A percentile compares a stretch with the other conserved stretches of the same genome.
Evolutionary conservation across 2,329 filamentous ascomycete species (phyloP).

Genomic region (Cordyceps fumosorosea): DNA sequence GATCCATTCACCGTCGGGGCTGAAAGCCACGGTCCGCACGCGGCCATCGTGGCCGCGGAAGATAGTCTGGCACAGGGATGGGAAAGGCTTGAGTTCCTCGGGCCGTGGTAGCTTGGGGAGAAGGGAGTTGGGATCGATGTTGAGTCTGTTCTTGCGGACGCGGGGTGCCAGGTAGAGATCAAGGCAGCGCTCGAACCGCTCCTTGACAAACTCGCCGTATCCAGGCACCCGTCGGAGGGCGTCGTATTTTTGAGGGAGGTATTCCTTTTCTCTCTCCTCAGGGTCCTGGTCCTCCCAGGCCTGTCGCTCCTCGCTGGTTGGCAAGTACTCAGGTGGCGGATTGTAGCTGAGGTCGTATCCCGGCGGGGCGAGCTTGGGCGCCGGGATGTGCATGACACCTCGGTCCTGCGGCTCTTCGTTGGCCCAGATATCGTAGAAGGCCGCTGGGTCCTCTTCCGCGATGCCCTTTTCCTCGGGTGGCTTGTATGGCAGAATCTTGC

Average conservation of each 20-base stretch:
- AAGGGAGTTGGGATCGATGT: constrained; percentile 90
- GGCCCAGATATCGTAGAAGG: constrained; percentile 88
- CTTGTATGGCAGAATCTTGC: constrained; percentile 86
- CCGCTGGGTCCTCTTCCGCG: constrained; percentile 65
- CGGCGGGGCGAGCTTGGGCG: constrained; percentile 86
- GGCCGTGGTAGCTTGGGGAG: constrained; percentile 89
- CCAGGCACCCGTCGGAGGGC: constrained; percentile 87
- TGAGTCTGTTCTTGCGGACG: constrained; percentile 86
- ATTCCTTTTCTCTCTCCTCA: constrained; percentile 87
- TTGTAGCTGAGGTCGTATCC: constrained; percentile 96
- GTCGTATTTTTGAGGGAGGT: constrained; percentile 73
- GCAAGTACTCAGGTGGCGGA: constrained; percentile 89
- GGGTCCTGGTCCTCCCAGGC: constrained; percentile 81
- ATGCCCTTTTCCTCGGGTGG: constrained; percentile 60
- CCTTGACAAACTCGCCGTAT: constrained; percentile 85
- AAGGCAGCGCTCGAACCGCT: constrained; percentile 90
- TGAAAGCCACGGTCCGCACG: constrained; percentile 77
- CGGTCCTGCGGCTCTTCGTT: constrained; percentile 78
- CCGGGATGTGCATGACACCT: constrained; percentile 89
- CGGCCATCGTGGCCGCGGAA: constrained; percentile 85
- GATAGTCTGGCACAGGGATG: constrained; percentile 78
- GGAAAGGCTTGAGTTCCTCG: constrained; percentile 91
- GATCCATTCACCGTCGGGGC: constrained; percentile 77
- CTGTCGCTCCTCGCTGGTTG: constrained; percentile 74
- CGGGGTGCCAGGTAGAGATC: constrained; percentile 93